phyloP scores from a whole-genome alignment of 2,329 filamentous ascomycete genomes.

The Colletotrichum somersetense region DNA sequence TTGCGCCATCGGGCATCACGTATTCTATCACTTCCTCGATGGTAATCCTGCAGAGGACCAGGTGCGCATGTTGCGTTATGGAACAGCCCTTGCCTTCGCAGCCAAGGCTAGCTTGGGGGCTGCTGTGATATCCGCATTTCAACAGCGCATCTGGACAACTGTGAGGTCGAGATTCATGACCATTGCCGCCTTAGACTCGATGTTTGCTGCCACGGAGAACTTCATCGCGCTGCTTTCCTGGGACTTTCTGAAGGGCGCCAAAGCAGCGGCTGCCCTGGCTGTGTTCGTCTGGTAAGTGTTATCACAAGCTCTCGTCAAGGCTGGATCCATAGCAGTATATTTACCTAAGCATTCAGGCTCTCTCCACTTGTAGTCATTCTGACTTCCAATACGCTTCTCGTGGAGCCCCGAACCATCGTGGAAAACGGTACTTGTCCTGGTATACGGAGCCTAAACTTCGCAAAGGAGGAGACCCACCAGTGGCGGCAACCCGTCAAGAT shows the following conservation, averaged over 20 bases:
- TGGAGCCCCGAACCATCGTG: constrained; percentile 45
- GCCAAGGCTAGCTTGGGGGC: constrained; percentile 53
- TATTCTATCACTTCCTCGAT: constrained; percentile 51
- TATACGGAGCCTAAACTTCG: constrained; percentile 52
- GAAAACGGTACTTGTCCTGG: constrained; percentile 49
- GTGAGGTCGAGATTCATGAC: constrained; percentile 42
- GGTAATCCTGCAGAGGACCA: constrained; percentile 50
- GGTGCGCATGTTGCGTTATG: constrained; percentile 52
- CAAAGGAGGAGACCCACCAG: constrained; percentile 51
- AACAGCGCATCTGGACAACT: constrained; percentile 44
- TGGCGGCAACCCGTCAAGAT: constrained; percentile 50
- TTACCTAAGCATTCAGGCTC: constrained; percentile 39
- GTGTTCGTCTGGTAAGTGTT: constrained; percentile 49
- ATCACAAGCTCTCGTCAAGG: neutral
- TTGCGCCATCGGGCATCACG: constrained; percentile 52
- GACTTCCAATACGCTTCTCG: constrained; percentile 53
- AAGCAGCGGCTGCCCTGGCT: constrained; percentile 51
- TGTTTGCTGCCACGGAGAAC: constrained; percentile 52
- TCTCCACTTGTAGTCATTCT: constrained; percentile 56
- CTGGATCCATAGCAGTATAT: neutral
- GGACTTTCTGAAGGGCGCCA: constrained; percentile 50
- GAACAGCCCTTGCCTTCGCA: constrained; percentile 52
- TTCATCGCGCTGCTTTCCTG: constrained; percentile 47
- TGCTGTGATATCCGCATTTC: constrained; percentile 48
- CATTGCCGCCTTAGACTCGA: constrained; percentile 45